Percentiles rank a stretch among this genome's conserved stretches.
phyloP scores from a whole-genome alignment of 1,284 basidiomycete genomes.

The Microbotryum saponariae region DNA sequence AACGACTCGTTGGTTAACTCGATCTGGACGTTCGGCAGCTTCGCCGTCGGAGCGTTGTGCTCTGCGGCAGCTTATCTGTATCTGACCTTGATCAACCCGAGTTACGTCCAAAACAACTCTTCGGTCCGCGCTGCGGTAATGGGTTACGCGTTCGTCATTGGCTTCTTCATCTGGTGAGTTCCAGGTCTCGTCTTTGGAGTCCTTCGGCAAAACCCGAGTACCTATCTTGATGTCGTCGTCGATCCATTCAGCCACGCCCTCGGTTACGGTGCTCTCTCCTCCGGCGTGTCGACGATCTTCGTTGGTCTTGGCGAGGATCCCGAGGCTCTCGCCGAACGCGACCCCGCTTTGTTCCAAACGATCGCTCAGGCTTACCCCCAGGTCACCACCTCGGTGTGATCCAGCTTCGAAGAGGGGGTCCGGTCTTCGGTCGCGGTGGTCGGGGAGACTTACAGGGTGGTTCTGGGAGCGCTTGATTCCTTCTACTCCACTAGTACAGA shows the following conservation, averaged over 20 bases:
- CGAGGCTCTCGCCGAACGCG: constrained; percentile 54
- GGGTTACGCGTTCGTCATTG: constrained; percentile 37
- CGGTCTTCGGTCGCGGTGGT: not conserved
- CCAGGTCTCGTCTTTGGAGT: not conserved
- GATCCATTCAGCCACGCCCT: not conserved
- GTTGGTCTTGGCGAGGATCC: constrained; percentile 40
- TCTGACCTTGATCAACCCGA: constrained; percentile 13
- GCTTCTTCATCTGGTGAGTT: constrained; percentile 38
- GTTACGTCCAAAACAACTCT: constrained; percentile 17
- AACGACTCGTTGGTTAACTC: constrained; percentile 76
- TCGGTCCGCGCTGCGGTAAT: constrained; percentile 23
- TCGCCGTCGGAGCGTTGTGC: constrained; percentile 65
- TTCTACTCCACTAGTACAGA: not conserved
- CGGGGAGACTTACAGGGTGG: not conserved
- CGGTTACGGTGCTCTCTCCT: constrained; percentile 37
- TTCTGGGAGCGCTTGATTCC: no score
- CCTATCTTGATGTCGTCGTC: no score
- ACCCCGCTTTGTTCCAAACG: constrained; percentile 58
- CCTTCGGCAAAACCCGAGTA: no score
- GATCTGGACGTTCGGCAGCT: constrained; percentile 49
- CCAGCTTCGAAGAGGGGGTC: not conserved
- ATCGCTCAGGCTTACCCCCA: constrained; percentile 44
- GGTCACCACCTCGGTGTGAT: constrained; percentile 35
- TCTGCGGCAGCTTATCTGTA: constrained; percentile 45
- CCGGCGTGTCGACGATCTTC: constrained; percentile 40